A percentile compares a stretch with the other conserved stretches of the same genome.
phyloP scores from a whole-genome alignment of 805 yeast species.

The Ascoidea asiatica region DNA sequence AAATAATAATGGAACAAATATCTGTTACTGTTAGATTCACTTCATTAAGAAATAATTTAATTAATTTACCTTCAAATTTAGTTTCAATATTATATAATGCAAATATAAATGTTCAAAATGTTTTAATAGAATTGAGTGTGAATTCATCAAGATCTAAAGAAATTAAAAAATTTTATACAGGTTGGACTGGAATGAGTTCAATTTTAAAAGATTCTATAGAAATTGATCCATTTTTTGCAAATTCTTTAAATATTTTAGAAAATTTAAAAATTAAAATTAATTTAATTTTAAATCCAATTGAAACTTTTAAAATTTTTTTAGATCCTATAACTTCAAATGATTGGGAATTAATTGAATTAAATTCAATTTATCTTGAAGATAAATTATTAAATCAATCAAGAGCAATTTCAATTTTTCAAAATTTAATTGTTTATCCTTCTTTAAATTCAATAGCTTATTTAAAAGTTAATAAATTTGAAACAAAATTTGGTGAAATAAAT shows the following conservation, averaged over 20 bases:
- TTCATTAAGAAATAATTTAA: conserved; percentile 33
- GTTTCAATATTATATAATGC: conserved; percentile 33
- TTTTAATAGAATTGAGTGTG: conserved; percentile 35
- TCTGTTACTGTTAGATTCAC: conserved; percentile 19
- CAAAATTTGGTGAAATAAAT: too few species aligned
- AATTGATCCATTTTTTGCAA: conserved; percentile 57
- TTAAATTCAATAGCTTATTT: conserved; percentile 48
- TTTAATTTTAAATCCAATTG: conserved; percentile 34
- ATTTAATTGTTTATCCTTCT: conserved; percentile 57
- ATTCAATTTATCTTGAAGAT: conserved; percentile 66
- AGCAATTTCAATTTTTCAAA: conserved; percentile 47
- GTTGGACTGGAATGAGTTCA: conserved; percentile 54
- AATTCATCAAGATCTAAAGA: conserved; percentile 14
- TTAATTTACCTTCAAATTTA: conserved; percentile 38
- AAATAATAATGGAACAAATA: conserved; percentile 5
- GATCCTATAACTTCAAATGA: conserved; percentile 72
- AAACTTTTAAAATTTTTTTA: conserved; percentile 48
- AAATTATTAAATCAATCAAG: conserved; percentile 69
- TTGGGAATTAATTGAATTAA: conserved; percentile 83
- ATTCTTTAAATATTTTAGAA: conserved; percentile 31
- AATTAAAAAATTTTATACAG: conserved; percentile 27
- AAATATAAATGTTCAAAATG: conserved; percentile 40
- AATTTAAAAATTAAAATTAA: conserved; percentile 25
- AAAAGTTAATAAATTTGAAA: conserved; percentile 30
- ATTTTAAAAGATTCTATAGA: conserved; percentile 27